Base-by-base conservation (phyloP, 129 eudicot genomes). In the Lonicera japonica region DNA sequence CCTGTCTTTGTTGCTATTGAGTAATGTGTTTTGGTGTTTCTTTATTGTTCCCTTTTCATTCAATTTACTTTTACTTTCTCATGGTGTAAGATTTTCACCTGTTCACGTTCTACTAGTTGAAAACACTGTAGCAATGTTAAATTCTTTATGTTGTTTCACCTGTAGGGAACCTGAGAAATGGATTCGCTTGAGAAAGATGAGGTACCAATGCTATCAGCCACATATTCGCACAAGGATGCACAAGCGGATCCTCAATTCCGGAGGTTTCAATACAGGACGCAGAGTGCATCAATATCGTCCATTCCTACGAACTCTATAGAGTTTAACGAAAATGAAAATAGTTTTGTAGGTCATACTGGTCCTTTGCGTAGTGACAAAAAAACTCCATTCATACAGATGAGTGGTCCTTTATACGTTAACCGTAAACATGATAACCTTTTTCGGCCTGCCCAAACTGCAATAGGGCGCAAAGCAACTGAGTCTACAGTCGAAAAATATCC, bases 261-360 rank as follows among this genome's bases (percentile, higher is more conserved):
- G 18, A 67, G 65, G 19, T 76, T 66, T 34, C 24, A 89, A 17
- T 19, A 29, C 3, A 67, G 74, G 69, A 74, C 70, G 61, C 68
- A 80, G 63, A 86, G 95, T 76, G 87, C 81, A 68, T 86, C 97
- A 14, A 56, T 80, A 72, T 29, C 36, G 13, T 77, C 94, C 62
- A 70, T 79, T 25, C 85, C 97, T 0, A 62, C 59, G 64, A 56
- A 65, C 43, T 65, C 82, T 57, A 0, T 61, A 22, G 75, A 80
- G 16, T 64, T 73, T 24, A 76, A 59, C 51, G 80, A 72, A 23
- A 3, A 20, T 46, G 65, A 76, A 61, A 70, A 54, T 50, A 71
- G 16, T 40, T 55, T 21, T 20, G 63, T 68, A 41, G 80, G 83
- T 54, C 75, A 72, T 70, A 74, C 89, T 19, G 83, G 84, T 58